phyloP scores from a whole-genome alignment of 768 basidiomycete species.

The Candolleomyces efflorescens region DNA sequence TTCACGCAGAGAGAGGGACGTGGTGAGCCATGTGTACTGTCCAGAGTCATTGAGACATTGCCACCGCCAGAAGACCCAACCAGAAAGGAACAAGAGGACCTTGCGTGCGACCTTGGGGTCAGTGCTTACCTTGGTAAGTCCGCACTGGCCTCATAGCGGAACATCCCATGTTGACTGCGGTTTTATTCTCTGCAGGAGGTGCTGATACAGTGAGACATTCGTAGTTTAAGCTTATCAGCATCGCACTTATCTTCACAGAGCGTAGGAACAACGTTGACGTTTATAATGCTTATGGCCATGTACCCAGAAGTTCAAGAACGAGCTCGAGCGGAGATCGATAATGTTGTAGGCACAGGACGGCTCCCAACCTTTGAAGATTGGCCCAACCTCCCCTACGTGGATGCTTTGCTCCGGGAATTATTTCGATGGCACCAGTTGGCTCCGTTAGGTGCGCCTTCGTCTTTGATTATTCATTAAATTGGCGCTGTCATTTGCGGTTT shows the following conservation, averaged over 20 bases:
- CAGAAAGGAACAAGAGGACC: neutral
- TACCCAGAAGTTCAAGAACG: slow-evolving; percentile 31
- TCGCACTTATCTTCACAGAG: neutral
- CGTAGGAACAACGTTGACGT: neutral
- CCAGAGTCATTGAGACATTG: neutral
- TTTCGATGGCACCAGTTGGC: slow-evolving; percentile 14
- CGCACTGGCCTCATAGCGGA: neutral
- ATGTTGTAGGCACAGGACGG: slow-evolving; percentile 14
- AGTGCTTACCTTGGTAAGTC: neutral
- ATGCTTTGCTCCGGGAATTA: slow-evolving; percentile 17
- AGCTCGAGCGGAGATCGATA: slow-evolving; percentile 18
- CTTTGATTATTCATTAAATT: neutral
- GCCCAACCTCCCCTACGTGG: slow-evolving; percentile 9
- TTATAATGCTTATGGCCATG: slow-evolving; percentile 34
- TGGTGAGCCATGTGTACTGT: neutral
- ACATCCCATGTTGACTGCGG: neutral
- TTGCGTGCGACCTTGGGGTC: neutral
- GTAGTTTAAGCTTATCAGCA: too few relatives aligned
- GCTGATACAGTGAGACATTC: neutral
- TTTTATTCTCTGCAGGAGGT: neutral
- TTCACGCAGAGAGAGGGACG: neutral
- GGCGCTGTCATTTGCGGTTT: neutral
- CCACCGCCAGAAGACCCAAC: neutral
- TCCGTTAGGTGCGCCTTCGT: slow-evolving; percentile 15
- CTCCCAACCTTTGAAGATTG: slow-evolving; percentile 15